Conservation (phyloP, 1,139 yeast species). For the Suhomyces wounanorum region DNA sequence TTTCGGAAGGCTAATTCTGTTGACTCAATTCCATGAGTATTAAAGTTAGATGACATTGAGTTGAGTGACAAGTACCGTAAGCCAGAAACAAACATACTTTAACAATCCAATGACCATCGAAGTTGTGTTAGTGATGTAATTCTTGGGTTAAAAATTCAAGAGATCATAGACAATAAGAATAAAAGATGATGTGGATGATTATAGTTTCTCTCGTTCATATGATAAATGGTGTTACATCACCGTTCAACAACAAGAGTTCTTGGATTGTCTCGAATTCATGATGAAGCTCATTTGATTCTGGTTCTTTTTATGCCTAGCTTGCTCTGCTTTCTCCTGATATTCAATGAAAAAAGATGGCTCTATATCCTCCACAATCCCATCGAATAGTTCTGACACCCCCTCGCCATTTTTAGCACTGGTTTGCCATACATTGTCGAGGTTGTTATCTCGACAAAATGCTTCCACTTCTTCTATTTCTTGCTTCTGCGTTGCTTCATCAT, state of each 20-base stretch:
- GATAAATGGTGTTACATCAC: too few relatives aligned
- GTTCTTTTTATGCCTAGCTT: background rate
- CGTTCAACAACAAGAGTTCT: conserved; percentile 1
- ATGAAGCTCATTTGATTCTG: conserved; percentile 4
- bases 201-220: too few relatives aligned
- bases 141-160: too few relatives aligned
- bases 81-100: too few relatives aligned
- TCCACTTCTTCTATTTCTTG: conserved; percentile 8
- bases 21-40: too few relatives aligned
- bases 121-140: too few relatives aligned
- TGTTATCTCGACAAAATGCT: conserved; percentile 11
- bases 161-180: too few relatives aligned
- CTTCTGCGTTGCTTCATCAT: background rate
- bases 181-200: too few relatives aligned
- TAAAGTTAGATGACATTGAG: too few relatives aligned
- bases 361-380: conserved; percentile 44
- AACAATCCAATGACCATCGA: too few relatives aligned
- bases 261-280: conserved; percentile 3
- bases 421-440: conserved; percentile 21
- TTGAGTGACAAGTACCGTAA: too few relatives aligned
- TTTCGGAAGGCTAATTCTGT: too few relatives aligned
- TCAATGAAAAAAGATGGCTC: conserved; percentile 28
- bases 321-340: conserved; percentile 5
- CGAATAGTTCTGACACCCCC: conserved; percentile 47
- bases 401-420: conserved; percentile 53